These are phyloP conservation scores for Fusarium globosum DNA, from an alignment of 2,329 filamentous ascomycete genomes.

Conservation along the genomic window DNA sequence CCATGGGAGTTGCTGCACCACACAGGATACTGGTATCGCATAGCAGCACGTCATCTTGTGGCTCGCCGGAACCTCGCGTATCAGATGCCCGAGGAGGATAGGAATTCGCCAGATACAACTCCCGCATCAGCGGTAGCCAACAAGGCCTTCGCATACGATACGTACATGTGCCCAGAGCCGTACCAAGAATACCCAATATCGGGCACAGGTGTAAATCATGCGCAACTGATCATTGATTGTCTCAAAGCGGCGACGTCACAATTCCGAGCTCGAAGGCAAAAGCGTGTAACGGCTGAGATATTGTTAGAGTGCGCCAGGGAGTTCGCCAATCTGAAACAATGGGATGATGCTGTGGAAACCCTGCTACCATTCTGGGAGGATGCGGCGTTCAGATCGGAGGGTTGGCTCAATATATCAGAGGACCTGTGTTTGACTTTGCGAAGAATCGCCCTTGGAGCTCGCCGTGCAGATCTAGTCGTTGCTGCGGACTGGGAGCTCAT, in stretches of 20 bases:
- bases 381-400: conserved; percentile 65
- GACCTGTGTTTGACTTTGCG: conserved; percentile 71
- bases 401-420: conserved; percentile 70
- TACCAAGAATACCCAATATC: conserved; percentile 67
- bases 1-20: conserved; percentile 75
- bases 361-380: conserved; percentile 69
- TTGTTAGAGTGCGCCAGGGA: conserved; percentile 68
- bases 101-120: conserved; percentile 61
- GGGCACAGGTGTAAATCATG: conserved; percentile 65
- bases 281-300: conserved; percentile 65
- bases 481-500: conserved; percentile 75
- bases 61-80: conserved; percentile 65
- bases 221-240: conserved; percentile 64
- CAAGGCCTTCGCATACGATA: conserved; percentile 70
- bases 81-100: conserved; percentile 68
- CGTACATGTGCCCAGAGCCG: conserved; percentile 73
- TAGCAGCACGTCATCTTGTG: conserved; percentile 67
- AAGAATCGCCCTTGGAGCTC: conserved; percentile 63
- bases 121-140: conserved; percentile 59
- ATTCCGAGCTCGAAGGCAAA: conserved; percentile 65
- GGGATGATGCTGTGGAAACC: conserved; percentile 65
- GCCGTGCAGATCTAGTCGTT: conserved; percentile 66
- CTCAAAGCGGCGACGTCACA: conserved; percentile 63
- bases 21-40: conserved; percentile 73
- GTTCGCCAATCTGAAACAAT: conserved; percentile 60